Percentiles rank a stretch among this genome's conserved stretches.
These are phyloP conservation scores for Colletotrichum acutatum DNA, from an alignment of 2,329 filamentous ascomycete species.

Conservation along the genomic window DNA sequence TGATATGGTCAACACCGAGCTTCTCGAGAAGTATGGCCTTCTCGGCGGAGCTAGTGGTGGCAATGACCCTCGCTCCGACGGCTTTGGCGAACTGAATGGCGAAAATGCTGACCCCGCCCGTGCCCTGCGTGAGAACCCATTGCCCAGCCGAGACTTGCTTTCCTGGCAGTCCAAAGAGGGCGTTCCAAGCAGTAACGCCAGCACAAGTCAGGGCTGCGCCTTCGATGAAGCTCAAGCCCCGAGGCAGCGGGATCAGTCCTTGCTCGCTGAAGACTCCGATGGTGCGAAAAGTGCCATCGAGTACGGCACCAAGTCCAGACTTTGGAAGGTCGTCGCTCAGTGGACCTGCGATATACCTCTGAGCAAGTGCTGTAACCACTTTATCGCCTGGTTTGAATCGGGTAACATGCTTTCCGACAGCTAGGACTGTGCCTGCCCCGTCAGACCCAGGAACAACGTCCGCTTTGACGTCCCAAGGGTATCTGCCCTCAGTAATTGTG, in stretches of 20 bases:
- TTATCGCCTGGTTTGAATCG: constrained; percentile 63
- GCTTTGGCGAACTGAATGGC: constrained; percentile 54
- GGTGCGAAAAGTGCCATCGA: constrained; percentile 46
- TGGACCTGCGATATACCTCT: constrained; percentile 49
- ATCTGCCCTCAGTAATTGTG: constrained; percentile 44
- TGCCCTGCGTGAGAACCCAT: constrained; percentile 53
- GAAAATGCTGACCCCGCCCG: constrained; percentile 54
- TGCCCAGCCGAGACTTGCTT: constrained; percentile 47
- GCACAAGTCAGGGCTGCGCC: constrained; percentile 67
- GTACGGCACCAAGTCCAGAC: constrained; percentile 48
- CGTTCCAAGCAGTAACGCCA: constrained; percentile 68
- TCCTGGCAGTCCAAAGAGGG: constrained; percentile 61
- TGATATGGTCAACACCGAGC: constrained; percentile 54
- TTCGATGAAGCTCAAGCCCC: constrained; percentile 64
- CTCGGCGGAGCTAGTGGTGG: constrained; percentile 55
- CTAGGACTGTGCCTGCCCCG: constrained; percentile 61
- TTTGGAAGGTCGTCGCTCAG: constrained; percentile 44
- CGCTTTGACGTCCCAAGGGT: constrained; percentile 39
- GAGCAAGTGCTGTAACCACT: constrained; percentile 50
- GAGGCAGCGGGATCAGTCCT: constrained; percentile 70
- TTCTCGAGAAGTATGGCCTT: constrained; percentile 53
- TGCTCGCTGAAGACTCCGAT: constrained; percentile 53
- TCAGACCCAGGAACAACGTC: constrained; percentile 54
- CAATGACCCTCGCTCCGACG: constrained; percentile 52
- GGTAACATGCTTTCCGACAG: constrained; percentile 58